Percentiles rank a stretch among this genome's conserved stretches.
phyloP scores from a whole-genome alignment of 192 early-diverging fungal genomes.

The Phlyctochytrium arcticum region DNA sequence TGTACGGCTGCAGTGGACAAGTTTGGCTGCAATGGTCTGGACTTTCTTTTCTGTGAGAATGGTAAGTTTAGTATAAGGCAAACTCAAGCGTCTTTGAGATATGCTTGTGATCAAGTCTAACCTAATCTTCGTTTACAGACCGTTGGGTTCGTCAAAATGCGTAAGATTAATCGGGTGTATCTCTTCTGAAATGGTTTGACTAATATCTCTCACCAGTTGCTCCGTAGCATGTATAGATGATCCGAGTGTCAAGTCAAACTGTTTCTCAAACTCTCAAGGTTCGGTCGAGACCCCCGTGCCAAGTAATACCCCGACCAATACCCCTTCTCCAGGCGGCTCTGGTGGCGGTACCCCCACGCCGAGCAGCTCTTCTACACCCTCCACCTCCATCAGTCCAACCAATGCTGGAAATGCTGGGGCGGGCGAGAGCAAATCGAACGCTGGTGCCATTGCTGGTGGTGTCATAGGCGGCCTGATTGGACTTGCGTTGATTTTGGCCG shows the following conservation, averaged over 20 bases:
- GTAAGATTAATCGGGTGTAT: too few relatives aligned
- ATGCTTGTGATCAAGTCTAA: not conserved
- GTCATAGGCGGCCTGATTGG: slow-evolving; percentile 14
- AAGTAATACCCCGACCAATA: not conserved
- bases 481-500: slow-evolving; percentile 1
- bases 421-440: slow-evolving; percentile 1
- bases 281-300: too few relatives aligned
- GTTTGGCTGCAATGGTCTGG: not conserved
- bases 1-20: not conserved
- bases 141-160: not conserved
- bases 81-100: not conserved
- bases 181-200: too few relatives aligned
- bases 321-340: not conserved
- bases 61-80: not conserved
- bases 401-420: not conserved
- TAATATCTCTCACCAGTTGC: not conserved
- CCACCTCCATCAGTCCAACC: not conserved
- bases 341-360: not conserved
- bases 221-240: not conserved
- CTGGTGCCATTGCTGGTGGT: slow-evolving; percentile 17
- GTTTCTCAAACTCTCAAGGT: too few relatives aligned
- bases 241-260: not conserved
- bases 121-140: not conserved
- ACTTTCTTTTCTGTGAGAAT: not conserved
- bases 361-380: not conserved